These are phyloP conservation scores for Cladosporium sphaerospermum DNA, from an alignment of 2,329 filamentous ascomycete genomes.

Conservation along the genomic window DNA sequence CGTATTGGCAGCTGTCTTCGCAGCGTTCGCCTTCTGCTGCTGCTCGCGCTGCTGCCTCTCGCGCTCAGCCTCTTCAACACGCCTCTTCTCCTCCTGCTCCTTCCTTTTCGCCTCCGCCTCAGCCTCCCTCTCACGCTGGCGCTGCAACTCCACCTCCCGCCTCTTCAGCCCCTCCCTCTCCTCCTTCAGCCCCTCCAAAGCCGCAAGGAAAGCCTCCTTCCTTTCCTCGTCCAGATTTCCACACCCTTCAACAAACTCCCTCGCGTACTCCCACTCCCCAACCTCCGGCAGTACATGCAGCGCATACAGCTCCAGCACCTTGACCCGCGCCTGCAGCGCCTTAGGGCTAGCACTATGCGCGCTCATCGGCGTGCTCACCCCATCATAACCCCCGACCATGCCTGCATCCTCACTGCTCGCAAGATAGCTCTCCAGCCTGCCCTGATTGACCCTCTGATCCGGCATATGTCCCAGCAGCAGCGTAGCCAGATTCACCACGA, in stretches of 20 bases:
- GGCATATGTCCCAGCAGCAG: slow-evolving; percentile 84
- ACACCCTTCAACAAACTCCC: slow-evolving; percentile 80
- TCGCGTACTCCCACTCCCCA: slow-evolving; percentile 91
- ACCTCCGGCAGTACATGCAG: slow-evolving; percentile 91
- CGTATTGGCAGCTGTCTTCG: slow-evolving; percentile 15
- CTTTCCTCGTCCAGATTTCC: slow-evolving; percentile 62
- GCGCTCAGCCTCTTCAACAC: slow-evolving; percentile 13
- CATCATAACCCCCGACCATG: slow-evolving; percentile 32
- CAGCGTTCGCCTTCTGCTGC: slow-evolving; percentile 20
- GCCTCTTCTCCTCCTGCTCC: slow-evolving; percentile 29
- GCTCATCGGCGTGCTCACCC: slow-evolving; percentile 49
- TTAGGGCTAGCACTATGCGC: slow-evolving; percentile 32
- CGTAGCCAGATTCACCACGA: slow-evolving; percentile 87
- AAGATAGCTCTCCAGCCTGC: slow-evolving; percentile 80
- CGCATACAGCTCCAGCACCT: slow-evolving; percentile 91
- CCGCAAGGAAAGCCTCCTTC: slow-evolving; percentile 48
- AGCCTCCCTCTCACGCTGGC: slow-evolving; percentile 47
- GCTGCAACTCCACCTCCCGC: slow-evolving; percentile 54
- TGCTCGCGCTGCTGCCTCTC: slow-evolving; percentile 28
- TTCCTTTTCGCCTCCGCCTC: slow-evolving; percentile 31
- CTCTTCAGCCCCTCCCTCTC: slow-evolving; percentile 61
- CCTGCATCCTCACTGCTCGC: slow-evolving; percentile 57
- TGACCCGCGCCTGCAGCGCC: slow-evolving; percentile 59
- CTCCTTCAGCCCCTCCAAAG: slow-evolving; percentile 38
- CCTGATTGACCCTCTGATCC: slow-evolving; percentile 77